phyloP scores from a whole-genome alignment of 2,329 filamentous ascomycete genomes.

The Sclerotinia subarctica region DNA sequence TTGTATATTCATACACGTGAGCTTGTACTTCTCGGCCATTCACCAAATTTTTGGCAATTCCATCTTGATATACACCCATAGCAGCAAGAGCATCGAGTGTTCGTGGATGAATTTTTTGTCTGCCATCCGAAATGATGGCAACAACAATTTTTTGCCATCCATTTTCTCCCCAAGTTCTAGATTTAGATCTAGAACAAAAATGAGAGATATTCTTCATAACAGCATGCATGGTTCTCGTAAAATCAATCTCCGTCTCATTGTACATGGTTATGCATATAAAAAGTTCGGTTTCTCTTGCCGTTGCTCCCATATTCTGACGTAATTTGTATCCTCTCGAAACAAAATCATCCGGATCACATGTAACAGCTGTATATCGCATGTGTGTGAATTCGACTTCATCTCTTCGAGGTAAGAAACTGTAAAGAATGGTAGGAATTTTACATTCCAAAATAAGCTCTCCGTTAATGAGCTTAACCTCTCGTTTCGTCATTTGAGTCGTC shows the following conservation, averaged over 20 bases:
- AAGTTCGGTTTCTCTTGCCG: constrained; percentile 83
- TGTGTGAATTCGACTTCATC: constrained; percentile 97
- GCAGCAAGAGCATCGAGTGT: constrained; percentile 92
- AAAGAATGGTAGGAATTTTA: constrained; percentile 97
- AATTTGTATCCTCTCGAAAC: constrained; percentile 85
- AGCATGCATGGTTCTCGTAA: constrained; percentile 96
- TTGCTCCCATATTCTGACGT: constrained; percentile 83
- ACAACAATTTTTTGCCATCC: constrained; percentile 99
- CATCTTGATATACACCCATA: constrained; percentile 97
- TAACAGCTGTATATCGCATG: constrained; percentile 98
- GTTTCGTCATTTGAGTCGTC: constrained; percentile 83
- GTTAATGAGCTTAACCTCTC: constrained; percentile 94
- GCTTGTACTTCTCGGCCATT: constrained; percentile 94
- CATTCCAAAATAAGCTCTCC: constrained; percentile 96
- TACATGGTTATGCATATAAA: constrained; percentile 99
- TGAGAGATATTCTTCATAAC: constrained; percentile 98
- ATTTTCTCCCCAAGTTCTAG: constrained; percentile 91
- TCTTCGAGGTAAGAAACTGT: constrained; percentile 90
- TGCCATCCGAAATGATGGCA: constrained; percentile 91
- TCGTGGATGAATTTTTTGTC: constrained; percentile 87
- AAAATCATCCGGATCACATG: constrained; percentile 94
- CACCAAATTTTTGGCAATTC: constrained; percentile 97
- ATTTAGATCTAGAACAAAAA: constrained; percentile 89
- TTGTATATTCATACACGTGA: constrained; percentile 98
- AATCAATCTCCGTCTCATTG: constrained; percentile 95